Conservation (phyloP, 306 rosid genomes). For the Senna tora region DNA sequence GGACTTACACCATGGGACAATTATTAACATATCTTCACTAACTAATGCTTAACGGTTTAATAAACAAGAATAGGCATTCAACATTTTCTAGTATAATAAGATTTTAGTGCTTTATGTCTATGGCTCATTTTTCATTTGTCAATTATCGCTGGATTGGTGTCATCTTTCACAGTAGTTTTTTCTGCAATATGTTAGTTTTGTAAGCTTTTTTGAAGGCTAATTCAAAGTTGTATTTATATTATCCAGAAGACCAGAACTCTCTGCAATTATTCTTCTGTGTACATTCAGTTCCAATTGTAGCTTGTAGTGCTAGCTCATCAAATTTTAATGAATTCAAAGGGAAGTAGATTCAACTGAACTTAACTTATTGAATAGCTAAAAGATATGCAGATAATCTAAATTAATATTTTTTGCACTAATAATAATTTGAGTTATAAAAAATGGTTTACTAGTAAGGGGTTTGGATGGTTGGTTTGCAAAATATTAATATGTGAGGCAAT, state of each 20-base stretch:
- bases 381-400: not conserved
- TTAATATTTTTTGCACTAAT: not conserved
- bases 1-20: no score
- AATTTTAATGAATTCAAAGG: not conserved
- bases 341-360: not conserved
- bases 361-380: not conserved
- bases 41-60: not conserved
- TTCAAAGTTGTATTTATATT: not conserved
- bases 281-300: no score
- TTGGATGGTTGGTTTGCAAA: not conserved
- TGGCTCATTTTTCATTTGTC: not conserved
- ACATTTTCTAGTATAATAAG: not conserved
- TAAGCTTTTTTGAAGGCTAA: not conserved
- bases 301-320: not conserved
- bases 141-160: not conserved
- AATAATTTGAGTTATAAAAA: not conserved
- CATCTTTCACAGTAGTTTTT: not conserved
- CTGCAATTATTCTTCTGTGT: no score
- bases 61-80: not conserved
- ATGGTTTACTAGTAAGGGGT: not conserved
- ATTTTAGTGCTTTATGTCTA: not conserved
- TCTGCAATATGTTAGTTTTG: not conserved
- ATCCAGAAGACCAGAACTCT: no score
- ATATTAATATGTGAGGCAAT: not conserved
- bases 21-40: no score